A percentile compares a stretch with the other conserved stretches of the same genome.
Evolutionary conservation across 306 rosid genomes (phyloP).

Genomic region (Rosa persica): DNA sequence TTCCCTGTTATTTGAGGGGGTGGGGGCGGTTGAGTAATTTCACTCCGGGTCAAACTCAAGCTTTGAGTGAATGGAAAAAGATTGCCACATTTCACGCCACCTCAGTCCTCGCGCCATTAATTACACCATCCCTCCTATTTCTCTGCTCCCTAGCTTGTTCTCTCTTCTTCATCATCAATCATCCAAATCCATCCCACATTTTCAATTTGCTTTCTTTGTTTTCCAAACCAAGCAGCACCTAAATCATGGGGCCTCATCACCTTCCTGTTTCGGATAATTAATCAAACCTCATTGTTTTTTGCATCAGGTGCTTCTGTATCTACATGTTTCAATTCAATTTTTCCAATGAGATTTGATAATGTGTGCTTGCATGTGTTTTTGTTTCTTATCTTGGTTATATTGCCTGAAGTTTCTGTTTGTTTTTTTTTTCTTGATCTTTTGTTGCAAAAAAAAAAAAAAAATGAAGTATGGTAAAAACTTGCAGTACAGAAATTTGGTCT

Average conservation of each 20-base stretch:
- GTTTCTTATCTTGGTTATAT: not conserved
- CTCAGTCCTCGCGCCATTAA: conserved; percentile 33
- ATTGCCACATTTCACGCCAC: conserved; percentile 17
- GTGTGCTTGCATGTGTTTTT: not conserved
- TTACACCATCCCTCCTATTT: not conserved
- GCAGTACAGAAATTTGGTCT: not conserved
- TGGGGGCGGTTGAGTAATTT: not conserved
- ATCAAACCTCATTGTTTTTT: not conserved
- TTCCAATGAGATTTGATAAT: not conserved
- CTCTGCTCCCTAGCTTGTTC: not conserved
- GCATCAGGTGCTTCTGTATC: conserved; percentile 23
- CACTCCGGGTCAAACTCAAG: not conserved
- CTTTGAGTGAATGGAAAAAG: too few relatives aligned
- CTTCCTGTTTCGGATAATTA: not conserved
- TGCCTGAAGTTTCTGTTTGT: not conserved
- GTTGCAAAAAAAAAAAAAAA: too few relatives aligned
- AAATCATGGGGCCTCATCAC: not conserved
- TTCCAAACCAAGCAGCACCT: not conserved
- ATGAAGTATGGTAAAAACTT: not conserved
- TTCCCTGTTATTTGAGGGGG: too few relatives aligned
- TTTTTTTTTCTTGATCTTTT: not conserved
- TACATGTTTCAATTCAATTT: not conserved
- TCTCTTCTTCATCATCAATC: conserved; percentile 2
- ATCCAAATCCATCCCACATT: not conserved
- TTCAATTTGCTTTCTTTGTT: not conserved